Conservation (phyloP, 1,284 basidiomycete genomes). For the Neotropicomus parvogracilis region DNA sequence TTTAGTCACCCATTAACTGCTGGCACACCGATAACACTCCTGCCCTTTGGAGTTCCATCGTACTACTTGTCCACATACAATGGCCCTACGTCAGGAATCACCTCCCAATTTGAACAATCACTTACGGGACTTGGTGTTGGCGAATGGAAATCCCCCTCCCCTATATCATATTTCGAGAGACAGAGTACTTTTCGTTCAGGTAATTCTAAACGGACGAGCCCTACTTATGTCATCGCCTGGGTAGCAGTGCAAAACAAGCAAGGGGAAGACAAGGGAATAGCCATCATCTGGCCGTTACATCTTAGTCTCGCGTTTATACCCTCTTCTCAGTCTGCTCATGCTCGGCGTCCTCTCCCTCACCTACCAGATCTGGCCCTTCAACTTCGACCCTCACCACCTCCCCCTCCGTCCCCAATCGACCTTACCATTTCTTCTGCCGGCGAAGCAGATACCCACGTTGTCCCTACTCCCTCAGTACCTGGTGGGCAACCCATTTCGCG, state of each 20-base stretch:
- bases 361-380: constrained; percentile 64
- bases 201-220: constrained; percentile 15
- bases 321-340: constrained; percentile 36
- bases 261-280: constrained; percentile 71
- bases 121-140: constrained; percentile 58
- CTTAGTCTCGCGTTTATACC: constrained; percentile 54
- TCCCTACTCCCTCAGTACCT: constrained; percentile 15
- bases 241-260: constrained; percentile 69
- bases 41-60: constrained; percentile 69
- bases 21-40: constrained; percentile 61
- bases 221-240: constrained; percentile 65
- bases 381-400: constrained; percentile 58
- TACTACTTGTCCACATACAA: constrained; percentile 63
- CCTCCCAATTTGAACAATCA: constrained; percentile 57
- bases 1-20: constrained; percentile 42
- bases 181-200: constrained; percentile 14
- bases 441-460: constrained; percentile 2
- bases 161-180: constrained; percentile 18
- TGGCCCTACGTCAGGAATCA: constrained; percentile 60
- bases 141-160: constrained; percentile 40
- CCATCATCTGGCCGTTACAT: constrained; percentile 64
- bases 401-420: constrained; percentile 22
- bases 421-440: constrained; percentile 15
- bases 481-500: constrained; percentile 21
- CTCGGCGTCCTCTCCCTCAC: constrained; percentile 46